Evolutionary conservation across 192 early-diverging fungal genomes (phyloP).

Genomic region (Coemansia sp.): DNA sequence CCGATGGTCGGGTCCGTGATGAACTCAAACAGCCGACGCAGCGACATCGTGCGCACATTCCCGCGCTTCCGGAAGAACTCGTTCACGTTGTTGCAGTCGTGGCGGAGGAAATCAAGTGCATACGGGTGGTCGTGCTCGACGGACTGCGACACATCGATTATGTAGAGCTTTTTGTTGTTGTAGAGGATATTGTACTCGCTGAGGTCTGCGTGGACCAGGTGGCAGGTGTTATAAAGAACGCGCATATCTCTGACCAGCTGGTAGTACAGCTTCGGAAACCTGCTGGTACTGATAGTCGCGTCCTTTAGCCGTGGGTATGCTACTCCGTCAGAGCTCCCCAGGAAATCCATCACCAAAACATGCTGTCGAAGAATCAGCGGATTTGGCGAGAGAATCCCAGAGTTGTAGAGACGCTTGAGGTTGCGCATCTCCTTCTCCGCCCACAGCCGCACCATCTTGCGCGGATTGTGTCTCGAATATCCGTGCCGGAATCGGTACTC

Average conservation of each 20-base stretch:
- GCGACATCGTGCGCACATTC: slow-evolving; percentile 67
- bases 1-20: slow-evolving; percentile 66
- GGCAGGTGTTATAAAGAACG: slow-evolving; percentile 88
- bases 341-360: slow-evolving; percentile 93
- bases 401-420: slow-evolving; percentile 82
- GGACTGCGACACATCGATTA: slow-evolving; percentile 98
- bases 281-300: slow-evolving; percentile 73
- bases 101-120: slow-evolving; percentile 93
- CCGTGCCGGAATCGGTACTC: slow-evolving; percentile 96
- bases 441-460: slow-evolving; percentile 99
- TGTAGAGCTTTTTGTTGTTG: slow-evolving; percentile 77
- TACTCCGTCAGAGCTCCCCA: slow-evolving; percentile 91
- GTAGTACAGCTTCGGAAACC: slow-evolving; percentile 75
- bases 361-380: slow-evolving; percentile 87
- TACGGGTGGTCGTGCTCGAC: slow-evolving; percentile 99
- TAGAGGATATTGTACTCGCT: slow-evolving; percentile 97
- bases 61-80: slow-evolving; percentile 88
- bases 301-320: slow-evolving; percentile 95
- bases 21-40: slow-evolving; percentile 89
- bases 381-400: slow-evolving; percentile 89
- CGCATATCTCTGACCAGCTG: slow-evolving; percentile 88
- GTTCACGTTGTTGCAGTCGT: slow-evolving; percentile 90
- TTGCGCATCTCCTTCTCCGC: slow-evolving; percentile 99
- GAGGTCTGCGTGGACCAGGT: slow-evolving; percentile 96
- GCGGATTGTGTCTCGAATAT: slow-evolving; percentile 89